Percentiles rank a stretch among this genome's conserved stretches.
These are phyloP conservation scores for Corynespora cassiicola DNA, from an alignment of 2,329 filamentous ascomycete species.

Conservation along the genomic window DNA sequence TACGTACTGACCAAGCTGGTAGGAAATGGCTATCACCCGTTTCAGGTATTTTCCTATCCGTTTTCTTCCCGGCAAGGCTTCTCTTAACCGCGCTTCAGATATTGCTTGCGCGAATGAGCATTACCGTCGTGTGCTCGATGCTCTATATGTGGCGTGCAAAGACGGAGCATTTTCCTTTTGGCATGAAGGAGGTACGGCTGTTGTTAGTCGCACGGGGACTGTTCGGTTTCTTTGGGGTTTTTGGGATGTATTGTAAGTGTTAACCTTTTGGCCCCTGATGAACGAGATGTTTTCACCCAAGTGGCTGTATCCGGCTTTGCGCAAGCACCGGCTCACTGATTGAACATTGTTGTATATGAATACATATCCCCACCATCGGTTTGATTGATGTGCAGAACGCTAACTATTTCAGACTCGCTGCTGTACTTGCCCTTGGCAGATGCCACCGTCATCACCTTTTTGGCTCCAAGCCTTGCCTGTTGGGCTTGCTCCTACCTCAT, in stretches of 20 bases:
- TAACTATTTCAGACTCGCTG: slow-evolving; percentile 59
- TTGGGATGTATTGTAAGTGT: slow-evolving; percentile 71
- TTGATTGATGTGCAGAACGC: slow-evolving; percentile 26
- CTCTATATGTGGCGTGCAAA: slow-evolving; percentile 76
- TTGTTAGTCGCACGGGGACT: slow-evolving; percentile 73
- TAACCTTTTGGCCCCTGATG: slow-evolving; percentile 1
- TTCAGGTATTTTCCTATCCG: slow-evolving; percentile 62
- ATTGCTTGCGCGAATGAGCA: slow-evolving; percentile 78
- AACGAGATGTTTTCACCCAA: too few relatives aligned
- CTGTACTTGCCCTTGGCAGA: slow-evolving; percentile 85
- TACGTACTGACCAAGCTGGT: too few relatives aligned
- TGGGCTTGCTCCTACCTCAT: slow-evolving; percentile 79
- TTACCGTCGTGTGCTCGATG: slow-evolving; percentile 72
- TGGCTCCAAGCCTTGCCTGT: slow-evolving; percentile 79
- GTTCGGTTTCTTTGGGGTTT: slow-evolving; percentile 77
- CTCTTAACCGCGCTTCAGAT: too few relatives aligned
- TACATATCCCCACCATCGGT: too few relatives aligned
- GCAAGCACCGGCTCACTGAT: too few relatives aligned
- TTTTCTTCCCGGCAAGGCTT: too few relatives aligned
- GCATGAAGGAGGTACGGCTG: slow-evolving; percentile 68
- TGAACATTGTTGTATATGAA: too few relatives aligned
- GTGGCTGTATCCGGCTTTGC: too few relatives aligned
- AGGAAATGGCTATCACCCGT: slow-evolving; percentile 75
- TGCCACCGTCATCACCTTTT: slow-evolving; percentile 87
- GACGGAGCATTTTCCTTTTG: slow-evolving; percentile 74